These are phyloP conservation scores for Penicillium nucicola DNA, from an alignment of 495 filamentous ascomycete species.

Conservation along the genomic window DNA sequence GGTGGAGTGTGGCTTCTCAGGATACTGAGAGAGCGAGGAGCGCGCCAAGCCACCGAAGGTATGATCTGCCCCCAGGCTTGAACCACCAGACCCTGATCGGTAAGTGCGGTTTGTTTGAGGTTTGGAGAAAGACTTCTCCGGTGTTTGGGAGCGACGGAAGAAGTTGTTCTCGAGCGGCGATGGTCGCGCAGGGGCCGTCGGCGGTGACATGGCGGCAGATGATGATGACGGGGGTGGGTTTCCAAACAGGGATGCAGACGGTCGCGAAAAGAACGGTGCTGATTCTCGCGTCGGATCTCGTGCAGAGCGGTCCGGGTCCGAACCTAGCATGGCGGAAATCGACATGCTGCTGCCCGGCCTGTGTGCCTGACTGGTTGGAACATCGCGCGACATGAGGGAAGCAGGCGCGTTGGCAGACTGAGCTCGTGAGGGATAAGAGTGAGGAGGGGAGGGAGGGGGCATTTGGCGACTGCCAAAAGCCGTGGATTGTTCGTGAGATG, in stretches of 20 bases:
- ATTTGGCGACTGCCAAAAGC: conserved; percentile 53
- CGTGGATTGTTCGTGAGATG: conserved; percentile 36
- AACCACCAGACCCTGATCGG: conserved; percentile 43
- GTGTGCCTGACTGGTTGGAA: conserved; percentile 42
- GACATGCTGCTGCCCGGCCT: conserved; percentile 84
- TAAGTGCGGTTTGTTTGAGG: conserved; percentile 32
- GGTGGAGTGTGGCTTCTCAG: conserved; percentile 37
- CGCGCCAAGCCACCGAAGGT: conserved; percentile 38
- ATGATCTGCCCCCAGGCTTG: conserved; percentile 28
- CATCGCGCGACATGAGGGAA: conserved; percentile 52
- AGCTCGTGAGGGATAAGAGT: conserved; percentile 45
- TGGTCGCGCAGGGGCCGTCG: conserved; percentile 39
- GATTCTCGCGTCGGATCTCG: conserved; percentile 51
- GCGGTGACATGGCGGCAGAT: conserved; percentile 45
- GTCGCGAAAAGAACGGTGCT: conserved; percentile 52
- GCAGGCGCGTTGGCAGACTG: conserved; percentile 39
- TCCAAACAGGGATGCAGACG: conserved; percentile 40
- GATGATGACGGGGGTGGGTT: conserved; percentile 29
- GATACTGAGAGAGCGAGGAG: conserved; percentile 31
- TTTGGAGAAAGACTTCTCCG: conserved; percentile 54
- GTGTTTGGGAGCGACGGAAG: conserved; percentile 70
- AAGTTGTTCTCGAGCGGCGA: conserved; percentile 56
- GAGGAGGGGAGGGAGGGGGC: conserved; percentile 59
- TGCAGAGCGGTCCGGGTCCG: conserved; percentile 50
- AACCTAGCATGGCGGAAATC: conserved; percentile 85